A percentile compares a stretch with the other conserved stretches of the same genome.
Conservation (phyloP, 1,284 basidiomycete species). For the Irpex lacteus region DNA sequence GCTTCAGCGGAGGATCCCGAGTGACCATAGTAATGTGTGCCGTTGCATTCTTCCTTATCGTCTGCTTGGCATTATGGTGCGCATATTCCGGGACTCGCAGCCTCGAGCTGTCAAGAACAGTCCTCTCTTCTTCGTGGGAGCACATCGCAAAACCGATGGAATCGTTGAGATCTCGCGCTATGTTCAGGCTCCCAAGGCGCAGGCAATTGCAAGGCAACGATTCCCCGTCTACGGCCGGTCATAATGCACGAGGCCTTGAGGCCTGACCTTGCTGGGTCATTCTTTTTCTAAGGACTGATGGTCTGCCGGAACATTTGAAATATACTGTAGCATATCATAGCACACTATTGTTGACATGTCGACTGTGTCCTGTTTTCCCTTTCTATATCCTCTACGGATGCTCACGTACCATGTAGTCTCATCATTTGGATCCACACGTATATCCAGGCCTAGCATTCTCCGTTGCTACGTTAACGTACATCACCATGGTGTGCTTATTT, state of each 20-base stretch:
- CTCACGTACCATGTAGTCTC: background rate
- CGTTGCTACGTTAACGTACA: background rate
- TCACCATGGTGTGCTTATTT: background rate
- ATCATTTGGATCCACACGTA: background rate
- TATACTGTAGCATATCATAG: background rate
- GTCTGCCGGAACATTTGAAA: background rate
- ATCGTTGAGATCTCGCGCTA: background rate
- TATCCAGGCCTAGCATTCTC: background rate
- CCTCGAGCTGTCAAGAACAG: background rate
- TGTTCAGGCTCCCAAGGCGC: background rate
- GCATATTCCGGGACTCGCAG: background rate
- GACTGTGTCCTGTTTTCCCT: too few relatives aligned
- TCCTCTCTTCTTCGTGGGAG: background rate
- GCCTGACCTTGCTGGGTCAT: background rate
- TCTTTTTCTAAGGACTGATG: background rate
- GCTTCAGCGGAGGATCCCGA: constrained; percentile 9
- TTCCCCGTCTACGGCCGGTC: background rate
- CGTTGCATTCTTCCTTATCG: background rate
- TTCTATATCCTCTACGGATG: too few relatives aligned
- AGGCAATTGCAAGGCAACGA: background rate
- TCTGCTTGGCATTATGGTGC: background rate
- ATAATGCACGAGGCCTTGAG: too few relatives aligned
- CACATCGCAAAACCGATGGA: background rate
- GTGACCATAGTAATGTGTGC: background rate
- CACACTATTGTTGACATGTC: background rate